These are phyloP conservation scores for Leishmania tarentolae DNA, from an alignment of 208 protist genomes.

Conservation along the genomic window DNA sequence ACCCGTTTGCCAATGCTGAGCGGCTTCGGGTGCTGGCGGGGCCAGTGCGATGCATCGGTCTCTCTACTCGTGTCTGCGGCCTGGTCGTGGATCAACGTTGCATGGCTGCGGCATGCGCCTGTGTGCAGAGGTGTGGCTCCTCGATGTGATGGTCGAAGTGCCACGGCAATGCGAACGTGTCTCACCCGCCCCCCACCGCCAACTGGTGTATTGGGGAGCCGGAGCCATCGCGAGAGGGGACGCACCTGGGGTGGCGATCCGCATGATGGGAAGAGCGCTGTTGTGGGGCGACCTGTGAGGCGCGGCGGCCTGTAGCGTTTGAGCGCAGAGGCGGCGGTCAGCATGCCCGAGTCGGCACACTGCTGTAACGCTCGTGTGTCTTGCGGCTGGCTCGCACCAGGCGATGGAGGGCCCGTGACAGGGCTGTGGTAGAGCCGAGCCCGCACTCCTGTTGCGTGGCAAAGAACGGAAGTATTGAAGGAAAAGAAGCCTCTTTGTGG, in stretches of 20 bases:
- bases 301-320: neutral
- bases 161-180: neutral
- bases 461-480: neutral
- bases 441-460: neutral
- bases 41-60: neutral
- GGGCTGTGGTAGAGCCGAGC: neutral
- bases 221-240: neutral
- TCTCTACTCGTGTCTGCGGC: neutral
- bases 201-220: neutral
- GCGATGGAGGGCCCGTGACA: neutral
- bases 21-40: neutral
- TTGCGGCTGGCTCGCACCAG: too few species aligned
- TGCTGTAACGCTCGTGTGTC: neutral
- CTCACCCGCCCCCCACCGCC: neutral
- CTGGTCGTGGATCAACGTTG: neutral
- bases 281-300: neutral
- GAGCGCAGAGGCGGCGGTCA: neutral
- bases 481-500: neutral
- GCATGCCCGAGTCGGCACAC: neutral
- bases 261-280: neutral
- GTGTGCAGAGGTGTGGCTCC: neutral
- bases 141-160: neutral
- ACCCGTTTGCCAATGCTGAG: neutral
- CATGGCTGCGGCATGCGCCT: neutral
- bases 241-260: neutral